phyloP scores from a whole-genome alignment of 164 flowering plant genomes.

The Akebia trifoliata region DNA sequence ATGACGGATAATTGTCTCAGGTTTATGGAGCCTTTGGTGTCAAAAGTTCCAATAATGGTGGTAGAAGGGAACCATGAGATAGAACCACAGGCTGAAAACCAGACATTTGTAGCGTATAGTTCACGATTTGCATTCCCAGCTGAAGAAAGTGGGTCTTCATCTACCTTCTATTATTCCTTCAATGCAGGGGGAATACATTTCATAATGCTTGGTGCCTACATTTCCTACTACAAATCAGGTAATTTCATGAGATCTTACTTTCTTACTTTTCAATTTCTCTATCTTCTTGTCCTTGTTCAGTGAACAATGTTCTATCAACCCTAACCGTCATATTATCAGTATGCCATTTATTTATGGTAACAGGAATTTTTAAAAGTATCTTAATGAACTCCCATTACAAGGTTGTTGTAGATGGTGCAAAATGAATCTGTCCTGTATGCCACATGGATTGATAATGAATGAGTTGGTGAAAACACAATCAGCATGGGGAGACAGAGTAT shows the following conservation, averaged over 20 bases:
- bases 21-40: conserved; percentile 77
- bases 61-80: conserved; percentile 94
- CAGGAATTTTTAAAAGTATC: too few species aligned
- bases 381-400: too few species aligned
- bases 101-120: conserved; percentile 70
- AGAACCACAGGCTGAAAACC: conserved; percentile 61
- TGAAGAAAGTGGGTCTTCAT: conserved; percentile 70
- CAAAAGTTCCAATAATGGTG: conserved; percentile 90
- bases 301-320: too few species aligned
- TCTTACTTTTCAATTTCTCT: too few species aligned
- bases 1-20: conserved; percentile 29
- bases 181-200: conserved; percentile 96
- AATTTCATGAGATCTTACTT: conserved; percentile 4
- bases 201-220: conserved; percentile 84
- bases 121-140: conserved; percentile 89
- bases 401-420: too few species aligned
- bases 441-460: too few species aligned
- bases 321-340: too few species aligned
- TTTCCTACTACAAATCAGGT: conserved; percentile 56
- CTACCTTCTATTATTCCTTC: conserved; percentile 83
- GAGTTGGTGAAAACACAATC: too few species aligned
- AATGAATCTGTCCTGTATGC: too few species aligned
- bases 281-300: neutral
- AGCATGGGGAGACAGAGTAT: too few species aligned
- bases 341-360: too few species aligned